Evolutionary conservation across 805 yeast species (phyloP), one percentile per base, ranked within the genome.

Genomic region (Candida golubevii): DNA sequence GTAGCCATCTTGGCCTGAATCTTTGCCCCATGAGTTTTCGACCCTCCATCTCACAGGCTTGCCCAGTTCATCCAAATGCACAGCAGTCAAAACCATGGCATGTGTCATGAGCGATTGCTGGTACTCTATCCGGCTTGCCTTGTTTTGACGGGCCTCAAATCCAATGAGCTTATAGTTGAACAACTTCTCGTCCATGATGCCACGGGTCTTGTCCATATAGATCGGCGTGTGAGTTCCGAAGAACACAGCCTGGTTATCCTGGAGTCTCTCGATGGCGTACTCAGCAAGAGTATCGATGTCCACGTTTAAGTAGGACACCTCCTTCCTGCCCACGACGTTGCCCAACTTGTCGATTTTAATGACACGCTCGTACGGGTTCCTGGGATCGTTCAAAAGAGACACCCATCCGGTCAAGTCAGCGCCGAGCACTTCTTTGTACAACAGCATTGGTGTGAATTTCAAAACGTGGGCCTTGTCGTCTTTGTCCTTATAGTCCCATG

Each of bases 21-120:
- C 82, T 45, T 77, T 74, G 50, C 89, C 88, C 89, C 89, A 84
- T 9, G 88, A 81, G 66, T 84, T 84, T 62, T 83, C 88, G 34
- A 84, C 88, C 57, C 82, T 72, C 75, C 85, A 84, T 51, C 88
- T 73, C 26, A 77, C 66, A 26, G 88, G 87, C 47, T 72, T 69
- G 7, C 82, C 83, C 18, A 66, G 57, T 23, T 47, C 42, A 39
- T 55, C 53, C 37, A 55, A 39, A 33, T 53, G 57, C 12, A 55
- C 57, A 2, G 51, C 59, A 10, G 57, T 55, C 36, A 55, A 38
- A 4, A 46, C 46, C 59, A 55, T 55, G 35, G 59, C 59, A 33
- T 55, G 57, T 12, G 59, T 55, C 59, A 55, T 55, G 46, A 55
- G 49, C 29, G 56, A 51, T 41, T 55, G 59, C 36, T 45, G 47